A percentile compares a stretch with the other conserved stretches of the same genome.
Evolutionary conservation across 192 early-diverging fungal genomes (phyloP).

Genomic region (Backusella mclennaniae): DNA sequence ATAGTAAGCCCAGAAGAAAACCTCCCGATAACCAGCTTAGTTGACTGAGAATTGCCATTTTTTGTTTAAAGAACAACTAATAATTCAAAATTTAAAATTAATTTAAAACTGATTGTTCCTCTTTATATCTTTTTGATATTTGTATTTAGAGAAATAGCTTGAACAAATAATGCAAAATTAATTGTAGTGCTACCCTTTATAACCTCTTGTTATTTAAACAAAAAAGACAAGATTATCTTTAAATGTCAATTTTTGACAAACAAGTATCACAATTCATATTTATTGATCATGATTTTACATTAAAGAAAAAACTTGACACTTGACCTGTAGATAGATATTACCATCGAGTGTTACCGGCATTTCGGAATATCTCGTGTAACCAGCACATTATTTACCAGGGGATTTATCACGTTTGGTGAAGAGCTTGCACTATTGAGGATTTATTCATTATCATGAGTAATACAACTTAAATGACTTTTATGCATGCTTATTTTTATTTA

Average conservation of each 20-base stretch:
- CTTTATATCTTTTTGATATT: not conserved
- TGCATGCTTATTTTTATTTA: too few relatives aligned
- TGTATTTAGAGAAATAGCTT: too few relatives aligned
- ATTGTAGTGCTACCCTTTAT: not conserved
- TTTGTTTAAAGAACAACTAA: not conserved
- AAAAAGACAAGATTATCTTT: not conserved
- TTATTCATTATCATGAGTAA: not conserved
- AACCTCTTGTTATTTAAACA: not conserved
- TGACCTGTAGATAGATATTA: not conserved
- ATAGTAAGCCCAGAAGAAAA: not conserved
- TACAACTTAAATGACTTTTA: not conserved
- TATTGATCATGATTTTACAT: not conserved
- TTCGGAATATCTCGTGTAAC: not conserved
- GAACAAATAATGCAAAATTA: not conserved
- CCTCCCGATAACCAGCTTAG: not conserved
- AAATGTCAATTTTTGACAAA: slow-evolving; percentile 8
- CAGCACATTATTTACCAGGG: not conserved
- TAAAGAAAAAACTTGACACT: not conserved
- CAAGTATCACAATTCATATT: not conserved
- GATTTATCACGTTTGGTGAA: not conserved
- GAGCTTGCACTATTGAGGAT: not conserved
- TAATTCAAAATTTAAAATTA: not conserved
- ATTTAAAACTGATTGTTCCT: not conserved
- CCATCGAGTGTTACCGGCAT: not conserved
- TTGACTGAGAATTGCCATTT: not conserved